phyloP scores from a whole-genome alignment of 2,329 filamentous ascomycete species.

The Ceratocystis papillata region DNA sequence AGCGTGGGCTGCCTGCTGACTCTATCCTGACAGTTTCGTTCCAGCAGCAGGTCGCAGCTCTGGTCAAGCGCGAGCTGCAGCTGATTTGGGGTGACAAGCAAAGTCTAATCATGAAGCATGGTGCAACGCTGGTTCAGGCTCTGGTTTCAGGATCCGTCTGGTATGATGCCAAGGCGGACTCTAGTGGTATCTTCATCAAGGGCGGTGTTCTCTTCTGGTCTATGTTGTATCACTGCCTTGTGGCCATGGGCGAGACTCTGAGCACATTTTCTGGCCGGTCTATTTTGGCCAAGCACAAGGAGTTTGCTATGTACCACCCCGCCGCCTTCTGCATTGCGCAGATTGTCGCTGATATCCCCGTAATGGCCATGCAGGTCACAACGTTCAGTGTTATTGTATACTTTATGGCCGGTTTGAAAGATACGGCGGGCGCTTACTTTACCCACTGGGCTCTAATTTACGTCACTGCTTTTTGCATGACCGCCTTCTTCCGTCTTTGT shows the following conservation, averaged over 20 bases:
- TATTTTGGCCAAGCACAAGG: slow-evolving; percentile 47
- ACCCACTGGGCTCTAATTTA: slow-evolving; percentile 49
- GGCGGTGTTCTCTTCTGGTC: slow-evolving; percentile 54
- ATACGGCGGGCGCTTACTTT: slow-evolving; percentile 46
- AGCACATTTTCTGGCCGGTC: slow-evolving; percentile 51
- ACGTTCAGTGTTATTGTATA: slow-evolving; percentile 49
- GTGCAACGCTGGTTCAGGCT: slow-evolving; percentile 46
- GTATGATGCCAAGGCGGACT: slow-evolving; percentile 49
- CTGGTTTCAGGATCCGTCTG: slow-evolving; percentile 57
- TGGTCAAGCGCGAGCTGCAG: slow-evolving; percentile 51
- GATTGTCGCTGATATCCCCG: slow-evolving; percentile 44
- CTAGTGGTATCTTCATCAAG: slow-evolving; percentile 52
- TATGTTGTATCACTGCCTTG: slow-evolving; percentile 50
- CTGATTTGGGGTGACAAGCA: slow-evolving; percentile 55
- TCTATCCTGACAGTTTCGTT: slow-evolving; percentile 50
- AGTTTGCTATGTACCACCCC: slow-evolving; percentile 45
- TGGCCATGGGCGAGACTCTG: slow-evolving; percentile 57
- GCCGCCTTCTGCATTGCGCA: slow-evolving; percentile 49
- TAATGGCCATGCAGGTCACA: slow-evolving; percentile 48
- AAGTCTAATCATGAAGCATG: slow-evolving; percentile 52
- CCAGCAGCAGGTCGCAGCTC: slow-evolving; percentile 44
- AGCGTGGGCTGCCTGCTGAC: slow-evolving; percentile 37
- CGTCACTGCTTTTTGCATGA: slow-evolving; percentile 45
- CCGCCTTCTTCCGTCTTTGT: slow-evolving; percentile 46
- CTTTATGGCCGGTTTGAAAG: slow-evolving; percentile 51